Conservation (phyloP, 148 eudicot genomes). For the Cornus florida region DNA sequence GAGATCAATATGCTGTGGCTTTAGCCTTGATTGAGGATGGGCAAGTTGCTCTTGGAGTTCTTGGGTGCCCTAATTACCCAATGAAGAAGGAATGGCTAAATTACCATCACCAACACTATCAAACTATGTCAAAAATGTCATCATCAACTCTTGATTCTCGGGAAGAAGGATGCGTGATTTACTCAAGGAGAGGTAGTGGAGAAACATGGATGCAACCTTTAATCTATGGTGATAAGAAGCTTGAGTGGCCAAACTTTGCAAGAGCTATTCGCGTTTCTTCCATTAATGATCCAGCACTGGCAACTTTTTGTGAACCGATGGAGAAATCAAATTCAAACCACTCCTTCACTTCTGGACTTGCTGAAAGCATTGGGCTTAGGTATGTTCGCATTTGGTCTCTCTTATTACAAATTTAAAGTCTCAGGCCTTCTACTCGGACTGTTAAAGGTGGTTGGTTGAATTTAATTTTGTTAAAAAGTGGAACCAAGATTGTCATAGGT, state of each 20-base stretch:
- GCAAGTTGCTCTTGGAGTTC: slow-evolving; percentile 71
- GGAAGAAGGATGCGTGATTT: slow-evolving; percentile 89
- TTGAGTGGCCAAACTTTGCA: slow-evolving; percentile 56
- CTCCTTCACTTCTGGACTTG: slow-evolving; percentile 80
- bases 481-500: neutral
- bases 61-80: slow-evolving; percentile 94
- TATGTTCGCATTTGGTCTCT: slow-evolving; percentile 22
- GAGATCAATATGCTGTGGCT: slow-evolving; percentile 92
- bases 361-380: slow-evolving; percentile 78
- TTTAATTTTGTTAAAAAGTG: neutral
- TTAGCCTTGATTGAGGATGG: slow-evolving; percentile 82
- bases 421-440: neutral
- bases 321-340: slow-evolving; percentile 77
- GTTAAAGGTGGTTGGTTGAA: neutral
- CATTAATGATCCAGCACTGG: slow-evolving; percentile 76
- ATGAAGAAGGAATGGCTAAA: slow-evolving; percentile 62
- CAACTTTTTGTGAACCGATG: slow-evolving; percentile 91
- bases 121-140: slow-evolving; percentile 24
- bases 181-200: slow-evolving; percentile 60
- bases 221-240: slow-evolving; percentile 35
- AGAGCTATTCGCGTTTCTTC: slow-evolving; percentile 65
- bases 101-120: slow-evolving; percentile 45
- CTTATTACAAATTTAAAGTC: neutral
- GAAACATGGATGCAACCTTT: slow-evolving; percentile 92
- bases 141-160: slow-evolving; percentile 30